Conservation (phyloP, 176 grass and related monocot species). For the Triticum aestivum region IWGSC_CS_RefSeq_v2.1 NC_057807.1:132226896-132227395, state of each 20-base stretch:
- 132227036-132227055: not conserved
- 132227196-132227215: not conserved
- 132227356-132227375: not conserved
- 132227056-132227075: not conserved
- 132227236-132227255: not conserved
- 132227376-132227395: not conserved
- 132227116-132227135: too few relatives aligned
- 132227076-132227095: not conserved
- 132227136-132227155: not conserved
- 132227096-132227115: not conserved
- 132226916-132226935: too few relatives aligned
- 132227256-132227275: not conserved
- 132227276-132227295: not conserved
- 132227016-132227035: not conserved
- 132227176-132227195: not conserved
- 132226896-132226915: too few relatives aligned
- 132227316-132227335: not conserved
- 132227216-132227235: not conserved
- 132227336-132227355: not conserved
- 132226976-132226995: not conserved
- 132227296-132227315: constrained; percentile 4
- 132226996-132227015: not conserved
- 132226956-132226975: not conserved
- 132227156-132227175: not conserved
- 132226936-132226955: too few relatives aligned